Conservation (phyloP, 768 basidiomycete species). For the Lentinula guzmanii region DNA sequence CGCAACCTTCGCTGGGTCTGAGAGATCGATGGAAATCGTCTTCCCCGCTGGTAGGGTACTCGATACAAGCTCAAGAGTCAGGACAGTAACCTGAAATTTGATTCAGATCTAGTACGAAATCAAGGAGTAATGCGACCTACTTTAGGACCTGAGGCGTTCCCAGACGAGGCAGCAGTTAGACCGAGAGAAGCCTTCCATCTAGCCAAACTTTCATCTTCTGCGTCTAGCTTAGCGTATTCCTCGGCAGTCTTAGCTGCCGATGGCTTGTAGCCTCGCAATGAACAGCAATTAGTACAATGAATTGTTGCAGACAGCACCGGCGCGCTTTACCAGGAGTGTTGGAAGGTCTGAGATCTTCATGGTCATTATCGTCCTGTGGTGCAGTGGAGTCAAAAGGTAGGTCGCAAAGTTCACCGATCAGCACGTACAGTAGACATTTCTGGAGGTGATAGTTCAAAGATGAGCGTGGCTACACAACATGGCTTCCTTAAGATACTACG, state of each 20-base stretch:
- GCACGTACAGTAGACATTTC: slow-evolving; percentile 51
- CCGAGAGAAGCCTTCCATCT: slow-evolving; percentile 97
- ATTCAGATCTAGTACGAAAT: not conserved
- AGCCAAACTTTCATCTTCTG: slow-evolving; percentile 86
- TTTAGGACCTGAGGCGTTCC: slow-evolving; percentile 54
- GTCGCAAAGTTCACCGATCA: not conserved
- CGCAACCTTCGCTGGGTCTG: slow-evolving; percentile 35
- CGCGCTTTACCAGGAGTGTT: slow-evolving; percentile 54
- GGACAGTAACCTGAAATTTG: slow-evolving; percentile 55
- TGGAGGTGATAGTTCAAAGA: slow-evolving; percentile 11
- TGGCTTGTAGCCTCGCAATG: slow-evolving; percentile 64
- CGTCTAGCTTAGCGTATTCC: slow-evolving; percentile 72
- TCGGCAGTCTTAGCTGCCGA: slow-evolving; percentile 64
- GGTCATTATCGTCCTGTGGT: slow-evolving; percentile 56
- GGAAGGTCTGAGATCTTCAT: slow-evolving; percentile 64
- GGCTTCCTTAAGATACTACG: slow-evolving; percentile 9
- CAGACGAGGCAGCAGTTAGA: slow-evolving; percentile 49
- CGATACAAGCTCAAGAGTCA: slow-evolving; percentile 78
- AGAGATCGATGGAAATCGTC: slow-evolving; percentile 64
- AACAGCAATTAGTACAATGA: not conserved
- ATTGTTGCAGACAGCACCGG: not conserved
- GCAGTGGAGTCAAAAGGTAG: not conserved
- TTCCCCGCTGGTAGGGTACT: slow-evolving; percentile 51
- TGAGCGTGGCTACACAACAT: slow-evolving; percentile 12
- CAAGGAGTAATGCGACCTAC: slow-evolving; percentile 27